These are phyloP conservation scores for Chloroidium sp. DNA, from an alignment of 163 green algal species.

Conservation along the genomic window DNA sequence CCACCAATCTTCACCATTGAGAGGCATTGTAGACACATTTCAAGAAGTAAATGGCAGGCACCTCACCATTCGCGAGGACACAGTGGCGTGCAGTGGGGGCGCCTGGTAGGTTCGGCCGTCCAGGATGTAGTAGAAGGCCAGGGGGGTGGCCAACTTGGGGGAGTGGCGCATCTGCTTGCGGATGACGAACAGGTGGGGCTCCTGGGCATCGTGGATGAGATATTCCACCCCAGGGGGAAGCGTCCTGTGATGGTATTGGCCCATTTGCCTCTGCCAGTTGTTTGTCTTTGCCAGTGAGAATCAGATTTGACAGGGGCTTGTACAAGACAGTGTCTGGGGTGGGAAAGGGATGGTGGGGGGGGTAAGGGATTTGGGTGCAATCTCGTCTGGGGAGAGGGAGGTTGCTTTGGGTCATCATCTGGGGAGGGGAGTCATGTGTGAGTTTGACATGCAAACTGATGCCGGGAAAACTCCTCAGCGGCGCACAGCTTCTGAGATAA, in stretches of 20 bases:
- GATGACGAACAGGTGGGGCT: constrained; percentile 79
- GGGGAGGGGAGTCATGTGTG: too few relatives aligned
- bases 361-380: too few relatives aligned
- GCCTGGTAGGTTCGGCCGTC: constrained; percentile 68
- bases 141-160: constrained; percentile 7
- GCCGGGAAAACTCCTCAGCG: too few relatives aligned
- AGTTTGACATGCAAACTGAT: too few relatives aligned
- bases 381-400: too few relatives aligned
- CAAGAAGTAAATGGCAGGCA: background rate
- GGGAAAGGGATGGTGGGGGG: too few relatives aligned
- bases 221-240: constrained; percentile 57
- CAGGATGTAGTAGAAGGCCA: constrained; percentile 73
- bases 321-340: too few relatives aligned
- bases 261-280: too few relatives aligned
- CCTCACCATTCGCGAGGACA: constrained; percentile 47
- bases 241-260: background rate
- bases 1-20: constrained; percentile 67
- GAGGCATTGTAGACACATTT: constrained; percentile 2
- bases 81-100: constrained; percentile 53
- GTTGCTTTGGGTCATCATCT: too few relatives aligned
- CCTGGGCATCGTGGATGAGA: constrained; percentile 45
- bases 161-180: constrained; percentile 46
- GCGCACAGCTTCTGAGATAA: too few relatives aligned
- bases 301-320: too few relatives aligned
- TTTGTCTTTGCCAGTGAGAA: too few relatives aligned